Evolutionary conservation across 495 filamentous ascomycete genomes (phyloP).

Genomic region (Penicillium coffeae): DNA sequence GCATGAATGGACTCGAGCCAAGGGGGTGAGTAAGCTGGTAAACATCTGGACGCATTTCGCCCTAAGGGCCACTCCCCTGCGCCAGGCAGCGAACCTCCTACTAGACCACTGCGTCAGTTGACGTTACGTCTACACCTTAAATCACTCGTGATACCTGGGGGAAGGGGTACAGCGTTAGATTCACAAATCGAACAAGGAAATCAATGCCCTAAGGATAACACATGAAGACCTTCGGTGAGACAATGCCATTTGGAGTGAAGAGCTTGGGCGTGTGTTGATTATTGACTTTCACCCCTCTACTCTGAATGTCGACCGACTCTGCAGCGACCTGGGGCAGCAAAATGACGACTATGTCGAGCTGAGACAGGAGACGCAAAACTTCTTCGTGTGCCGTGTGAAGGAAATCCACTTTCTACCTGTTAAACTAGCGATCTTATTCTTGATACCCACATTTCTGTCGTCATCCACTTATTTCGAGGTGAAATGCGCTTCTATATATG

Average conservation of each 20-base stretch:
- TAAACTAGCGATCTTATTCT: too few species aligned
- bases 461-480: too few species aligned
- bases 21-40: neutral
- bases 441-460: too few species aligned
- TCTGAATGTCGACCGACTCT: slow-evolving; percentile 11
- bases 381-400: too few species aligned
- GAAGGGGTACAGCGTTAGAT: too few species aligned
- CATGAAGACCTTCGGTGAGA: slow-evolving; percentile 21
- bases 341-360: slow-evolving; percentile 9
- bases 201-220: slow-evolving; percentile 9
- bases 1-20: neutral
- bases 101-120: too few species aligned
- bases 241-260: slow-evolving; percentile 28
- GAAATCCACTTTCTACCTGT: too few species aligned
- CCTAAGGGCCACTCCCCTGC: neutral
- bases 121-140: too few species aligned
- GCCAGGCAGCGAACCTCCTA: neutral
- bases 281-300: slow-evolving; percentile 31
- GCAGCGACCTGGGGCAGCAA: slow-evolving; percentile 2
- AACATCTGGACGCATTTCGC: neutral
- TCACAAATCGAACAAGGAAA: neutral
- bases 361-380: slow-evolving; percentile 9
- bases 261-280: slow-evolving; percentile 25
- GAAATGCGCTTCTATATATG: too few species aligned
- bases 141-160: too few species aligned